Evolutionary conservation across 2,329 filamentous ascomycete genomes (phyloP), one percentile per base, ranked within the genome.

Genomic region (Pseudopyrenochaeta lycopersici): DNA sequence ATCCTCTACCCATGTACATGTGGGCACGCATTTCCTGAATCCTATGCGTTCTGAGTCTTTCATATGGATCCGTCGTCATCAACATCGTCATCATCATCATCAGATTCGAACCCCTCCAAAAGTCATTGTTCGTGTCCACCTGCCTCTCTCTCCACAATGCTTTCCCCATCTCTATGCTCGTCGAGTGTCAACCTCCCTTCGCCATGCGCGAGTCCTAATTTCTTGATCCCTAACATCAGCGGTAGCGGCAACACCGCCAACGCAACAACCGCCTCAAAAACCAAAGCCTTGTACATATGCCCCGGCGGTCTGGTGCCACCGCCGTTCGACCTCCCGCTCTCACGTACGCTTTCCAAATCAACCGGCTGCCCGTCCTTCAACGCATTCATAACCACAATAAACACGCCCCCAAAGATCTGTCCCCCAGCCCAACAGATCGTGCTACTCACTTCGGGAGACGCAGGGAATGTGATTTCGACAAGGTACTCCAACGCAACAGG

Each of bases 401-500:
- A 97, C 23, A 93, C 77, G 1, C 87, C 93, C 11, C 95, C 95
- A 1, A 96, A 77, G 7, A 97, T 76, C 79, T 98, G 94, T 0
- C 95, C 94, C 5, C 89, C 89, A 1, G 86, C 85, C 95, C 95
- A 98, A 67, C 89, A 90, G 18, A 96, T 81, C 23, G 90, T 92
- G 57, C 87, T 90, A 1, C 90, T 91, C 39, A 97, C 85, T 76
- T 96, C 94, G 0, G 95, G 93, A 35, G 87, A 89, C 21, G 96
- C 86, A 0, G 95, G 95, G 68, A 95, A 91, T 4, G 90, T 92
- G 54, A 97, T 84, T 74, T 98, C 92, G 46, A 91, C 90, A 14
- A 97, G 80, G 64, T 90, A 92, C 76, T 99, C 95, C 44, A 98
- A 84, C 5, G 88, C 90, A 32, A 97, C 85, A 2, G 95, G 95